Conservation (phyloP, 2,329 filamentous ascomycete genomes). For the Pseudocercospora pini-densiflorae region DNA sequence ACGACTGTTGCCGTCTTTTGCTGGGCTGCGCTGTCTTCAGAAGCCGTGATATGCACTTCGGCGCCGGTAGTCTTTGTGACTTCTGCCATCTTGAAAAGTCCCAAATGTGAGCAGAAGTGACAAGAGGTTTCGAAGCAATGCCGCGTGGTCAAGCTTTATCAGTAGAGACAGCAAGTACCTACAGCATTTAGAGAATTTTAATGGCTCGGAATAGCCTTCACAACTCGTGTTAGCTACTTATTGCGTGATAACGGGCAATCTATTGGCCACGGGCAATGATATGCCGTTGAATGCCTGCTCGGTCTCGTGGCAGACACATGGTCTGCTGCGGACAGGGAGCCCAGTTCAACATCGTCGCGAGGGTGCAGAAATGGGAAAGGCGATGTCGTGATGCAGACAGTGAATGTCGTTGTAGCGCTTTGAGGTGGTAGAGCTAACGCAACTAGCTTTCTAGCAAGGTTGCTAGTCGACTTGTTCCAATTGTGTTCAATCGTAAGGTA, state of each 20-base stretch:
- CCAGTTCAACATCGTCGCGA: background rate
- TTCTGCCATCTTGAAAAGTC: background rate
- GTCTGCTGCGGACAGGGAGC: background rate
- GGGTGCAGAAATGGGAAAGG: background rate
- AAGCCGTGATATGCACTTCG: background rate
- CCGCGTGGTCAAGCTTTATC: background rate
- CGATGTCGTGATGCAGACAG: background rate
- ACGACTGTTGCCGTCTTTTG: background rate
- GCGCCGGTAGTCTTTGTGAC: background rate
- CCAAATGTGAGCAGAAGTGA: no score
- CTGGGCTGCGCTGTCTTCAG: background rate
- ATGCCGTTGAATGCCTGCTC: background rate
- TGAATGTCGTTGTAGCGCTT: background rate
- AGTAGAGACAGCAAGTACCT: no score
- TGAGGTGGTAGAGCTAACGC: background rate
- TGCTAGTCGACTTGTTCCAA: background rate
- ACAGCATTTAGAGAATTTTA: no score
- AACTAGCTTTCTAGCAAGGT: background rate
- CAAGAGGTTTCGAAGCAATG: background rate
- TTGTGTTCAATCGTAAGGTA: background rate
- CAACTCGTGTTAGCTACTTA: background rate
- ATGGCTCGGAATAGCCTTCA: no score
- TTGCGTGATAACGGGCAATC: background rate
- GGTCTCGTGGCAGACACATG: background rate
- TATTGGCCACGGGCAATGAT: background rate